A percentile compares a stretch with the other conserved stretches of the same genome.
phyloP scores from a whole-genome alignment of 2,329 filamentous ascomycete genomes.

The Beauveria asiatica region DNA sequence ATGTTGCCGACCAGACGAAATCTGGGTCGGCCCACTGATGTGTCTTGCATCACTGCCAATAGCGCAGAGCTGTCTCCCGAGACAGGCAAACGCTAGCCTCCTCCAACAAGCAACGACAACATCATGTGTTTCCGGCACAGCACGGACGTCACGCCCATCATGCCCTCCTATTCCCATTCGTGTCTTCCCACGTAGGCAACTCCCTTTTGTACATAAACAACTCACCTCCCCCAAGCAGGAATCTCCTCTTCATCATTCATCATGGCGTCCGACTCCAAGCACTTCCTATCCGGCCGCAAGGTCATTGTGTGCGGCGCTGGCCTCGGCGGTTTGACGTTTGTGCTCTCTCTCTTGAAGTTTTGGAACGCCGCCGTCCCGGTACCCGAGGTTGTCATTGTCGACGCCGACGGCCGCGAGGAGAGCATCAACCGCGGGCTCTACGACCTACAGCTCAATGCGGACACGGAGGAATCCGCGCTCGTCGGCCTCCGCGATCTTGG shows the following conservation, averaged over 20 bases:
- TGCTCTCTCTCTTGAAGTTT: conserved; percentile 25
- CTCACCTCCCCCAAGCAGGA: no score
- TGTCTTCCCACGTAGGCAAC: background rate
- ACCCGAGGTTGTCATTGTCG: conserved; percentile 27
- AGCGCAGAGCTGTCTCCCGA: background rate
- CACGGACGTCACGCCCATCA: background rate
- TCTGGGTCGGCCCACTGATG: background rate
- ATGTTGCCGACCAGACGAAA: background rate
- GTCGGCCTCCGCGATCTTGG: conserved; percentile 27
- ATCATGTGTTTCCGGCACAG: background rate
- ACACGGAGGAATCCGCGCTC: conserved; percentile 21
- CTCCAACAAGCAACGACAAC: background rate
- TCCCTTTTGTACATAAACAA: background rate
- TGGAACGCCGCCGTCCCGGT: conserved; percentile 20
- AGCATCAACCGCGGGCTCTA: conserved; percentile 23
- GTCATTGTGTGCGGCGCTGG: conserved; percentile 31
- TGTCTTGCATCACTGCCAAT: background rate
- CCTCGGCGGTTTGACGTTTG: conserved; percentile 31
- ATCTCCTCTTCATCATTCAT: background rate
- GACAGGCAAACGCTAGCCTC: background rate
- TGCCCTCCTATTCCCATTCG: background rate
- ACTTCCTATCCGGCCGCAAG: conserved; percentile 24
- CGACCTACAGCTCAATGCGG: conserved; percentile 24
- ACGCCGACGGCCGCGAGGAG: conserved; percentile 24
- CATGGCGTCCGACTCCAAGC: conserved; percentile 3